Evolutionary conservation across 2,329 filamentous ascomycete genomes (phyloP).

Genomic region (Penicillium thymicola): DNA sequence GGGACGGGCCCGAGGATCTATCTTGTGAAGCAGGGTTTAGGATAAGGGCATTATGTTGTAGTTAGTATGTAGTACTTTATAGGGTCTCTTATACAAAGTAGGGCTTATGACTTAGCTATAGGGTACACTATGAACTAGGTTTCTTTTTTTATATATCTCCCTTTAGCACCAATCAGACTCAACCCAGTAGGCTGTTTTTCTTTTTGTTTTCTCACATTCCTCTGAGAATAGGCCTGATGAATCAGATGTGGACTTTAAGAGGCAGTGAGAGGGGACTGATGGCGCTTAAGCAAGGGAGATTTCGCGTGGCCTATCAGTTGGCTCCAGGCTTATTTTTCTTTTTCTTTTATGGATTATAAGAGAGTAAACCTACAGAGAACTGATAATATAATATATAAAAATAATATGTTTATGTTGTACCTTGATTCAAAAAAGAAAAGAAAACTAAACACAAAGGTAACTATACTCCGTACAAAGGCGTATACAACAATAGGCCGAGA

Average conservation of each 20-base stretch:
- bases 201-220: not conserved
- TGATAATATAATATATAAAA: too few species aligned
- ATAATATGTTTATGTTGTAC: too few species aligned
- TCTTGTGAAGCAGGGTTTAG: not conserved
- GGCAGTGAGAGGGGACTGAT: not conserved
- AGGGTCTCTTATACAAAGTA: not conserved
- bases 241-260: not conserved
- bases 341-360: not conserved
- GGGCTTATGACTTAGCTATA: too few species aligned
- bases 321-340: not conserved
- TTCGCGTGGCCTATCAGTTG: conserved; percentile 7
- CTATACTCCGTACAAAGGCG: too few species aligned
- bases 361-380: too few species aligned
- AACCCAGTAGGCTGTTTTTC: not conserved
- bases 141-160: not conserved
- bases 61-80: not conserved
- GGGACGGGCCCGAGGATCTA: conserved; percentile 14
- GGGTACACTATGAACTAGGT: too few species aligned
- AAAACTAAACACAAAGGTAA: not conserved
- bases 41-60: not conserved
- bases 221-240: not conserved
- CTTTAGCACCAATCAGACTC: not conserved
- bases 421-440: not conserved
- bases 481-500: not conserved
- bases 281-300: conserved; percentile 3